Percentiles rank a stretch among this genome's conserved stretches.
These are phyloP conservation scores for Rhododendron simsii DNA, from an alignment of 148 eudicot species.

Conservation along the genomic window DNA sequence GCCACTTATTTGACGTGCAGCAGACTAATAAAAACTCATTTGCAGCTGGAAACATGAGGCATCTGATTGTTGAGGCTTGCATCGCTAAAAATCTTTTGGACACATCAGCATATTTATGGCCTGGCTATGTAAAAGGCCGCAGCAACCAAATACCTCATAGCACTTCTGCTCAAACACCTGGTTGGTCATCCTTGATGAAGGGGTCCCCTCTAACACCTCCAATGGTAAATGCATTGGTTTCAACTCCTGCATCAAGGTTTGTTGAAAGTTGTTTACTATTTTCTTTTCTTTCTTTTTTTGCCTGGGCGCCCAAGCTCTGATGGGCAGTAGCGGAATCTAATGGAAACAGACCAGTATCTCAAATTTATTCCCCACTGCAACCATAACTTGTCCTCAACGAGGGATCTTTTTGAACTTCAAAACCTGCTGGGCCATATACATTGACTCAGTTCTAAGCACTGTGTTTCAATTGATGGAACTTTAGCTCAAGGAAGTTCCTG, in stretches of 20 bases:
- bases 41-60: conserved; percentile 91
- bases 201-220: conserved; percentile 79
- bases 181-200: conserved; percentile 84
- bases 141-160: conserved; percentile 72
- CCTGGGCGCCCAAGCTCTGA: not conserved
- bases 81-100: conserved; percentile 54
- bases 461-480: not conserved
- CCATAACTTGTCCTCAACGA: not conserved
- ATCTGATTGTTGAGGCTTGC: conserved; percentile 86
- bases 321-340: not conserved
- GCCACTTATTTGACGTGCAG: not conserved
- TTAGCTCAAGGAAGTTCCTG: conserved; percentile 2
- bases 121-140: conserved; percentile 84
- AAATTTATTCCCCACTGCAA: not conserved
- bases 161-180: conserved; percentile 63
- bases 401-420: not conserved
- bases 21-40: not conserved
- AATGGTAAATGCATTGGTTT: conserved; percentile 57
- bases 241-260: conserved; percentile 94
- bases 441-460: not conserved
- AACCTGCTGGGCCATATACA: not conserved
- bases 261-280: conserved; percentile 4
- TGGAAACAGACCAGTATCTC: not conserved
- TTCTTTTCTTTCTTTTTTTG: not conserved
- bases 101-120: conserved; percentile 83